These are phyloP conservation scores for Escovopsis sp. DNA, from an alignment of 2,329 filamentous ascomycete genomes.

Conservation along the genomic window DNA sequence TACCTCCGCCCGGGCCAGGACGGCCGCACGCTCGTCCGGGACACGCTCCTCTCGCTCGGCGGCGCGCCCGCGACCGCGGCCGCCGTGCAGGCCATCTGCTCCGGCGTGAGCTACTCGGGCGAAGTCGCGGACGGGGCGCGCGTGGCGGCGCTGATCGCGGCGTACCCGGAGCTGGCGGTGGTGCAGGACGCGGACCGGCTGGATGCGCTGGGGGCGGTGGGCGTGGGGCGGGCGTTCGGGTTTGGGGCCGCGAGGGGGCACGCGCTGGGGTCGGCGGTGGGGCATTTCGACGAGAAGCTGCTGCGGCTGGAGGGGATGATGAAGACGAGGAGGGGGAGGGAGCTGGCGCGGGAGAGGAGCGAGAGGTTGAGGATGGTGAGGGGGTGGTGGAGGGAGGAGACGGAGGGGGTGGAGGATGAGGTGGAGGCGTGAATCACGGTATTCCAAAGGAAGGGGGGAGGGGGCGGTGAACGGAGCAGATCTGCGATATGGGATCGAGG, in stretches of 20 bases:
- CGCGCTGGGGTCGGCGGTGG: slow-evolving; percentile 48
- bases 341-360: slow-evolving; percentile 37
- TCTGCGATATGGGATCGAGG: too few relatives aligned
- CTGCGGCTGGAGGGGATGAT: slow-evolving; percentile 47
- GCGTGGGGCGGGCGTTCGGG: slow-evolving; percentile 50
- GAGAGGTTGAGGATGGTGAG: slow-evolving; percentile 36
- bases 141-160: slow-evolving; percentile 44
- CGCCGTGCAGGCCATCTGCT: slow-evolving; percentile 56
- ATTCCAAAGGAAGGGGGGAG: too few relatives aligned
- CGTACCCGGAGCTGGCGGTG: slow-evolving; percentile 49
- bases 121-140: slow-evolving; percentile 51
- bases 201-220: slow-evolving; percentile 81
- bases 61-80: slow-evolving; percentile 41
- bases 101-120: slow-evolving; percentile 61
- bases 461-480: too few relatives aligned
- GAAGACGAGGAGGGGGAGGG: slow-evolving; percentile 43
- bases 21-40: slow-evolving; percentile 36
- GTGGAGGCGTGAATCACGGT: background rate
- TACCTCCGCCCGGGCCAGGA: slow-evolving; percentile 48
- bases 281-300: slow-evolving; percentile 66
- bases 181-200: slow-evolving; percentile 88
- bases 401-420: slow-evolving; percentile 7
- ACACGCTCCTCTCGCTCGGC: slow-evolving; percentile 40
- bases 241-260: slow-evolving; percentile 52
- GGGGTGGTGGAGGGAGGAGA: slow-evolving; percentile 44